phyloP scores from a whole-genome alignment of 164 flowering plant genomes.

The Annona squamosa region DNA sequence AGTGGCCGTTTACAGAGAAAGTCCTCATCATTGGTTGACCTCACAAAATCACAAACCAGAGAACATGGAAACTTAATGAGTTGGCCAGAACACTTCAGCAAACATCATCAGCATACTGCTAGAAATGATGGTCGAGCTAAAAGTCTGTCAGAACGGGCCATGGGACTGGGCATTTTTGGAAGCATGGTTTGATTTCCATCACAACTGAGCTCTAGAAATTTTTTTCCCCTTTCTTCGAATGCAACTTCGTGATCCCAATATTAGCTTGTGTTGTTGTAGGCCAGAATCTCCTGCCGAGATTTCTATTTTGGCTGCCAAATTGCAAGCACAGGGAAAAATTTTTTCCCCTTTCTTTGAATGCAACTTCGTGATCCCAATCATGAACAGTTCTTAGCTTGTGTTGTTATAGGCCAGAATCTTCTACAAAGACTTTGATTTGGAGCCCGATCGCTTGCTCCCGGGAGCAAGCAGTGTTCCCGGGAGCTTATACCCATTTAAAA shows the following conservation, averaged over 20 bases:
- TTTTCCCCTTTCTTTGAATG: not conserved
- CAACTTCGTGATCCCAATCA: not conserved
- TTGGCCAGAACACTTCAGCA: constrained; percentile 64
- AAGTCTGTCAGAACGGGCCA: constrained; percentile 52
- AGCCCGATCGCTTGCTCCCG: too few species aligned
- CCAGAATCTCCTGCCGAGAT: not conserved
- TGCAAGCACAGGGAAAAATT: not conserved
- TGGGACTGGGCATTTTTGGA: constrained; percentile 67
- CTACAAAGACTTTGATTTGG: not conserved
- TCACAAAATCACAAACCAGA: constrained; percentile 32
- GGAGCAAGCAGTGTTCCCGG: too few species aligned
- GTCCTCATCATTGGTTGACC: constrained; percentile 48
- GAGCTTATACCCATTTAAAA: too few species aligned
- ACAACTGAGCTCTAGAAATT: not conserved
- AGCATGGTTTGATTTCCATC: constrained; percentile 45
- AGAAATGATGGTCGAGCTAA: constrained; percentile 22
- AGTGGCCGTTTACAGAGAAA: constrained; percentile 28
- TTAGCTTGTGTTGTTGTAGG: not conserved
- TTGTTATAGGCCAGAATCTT: not conserved
- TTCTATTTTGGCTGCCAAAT: not conserved
- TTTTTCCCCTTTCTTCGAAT: not conserved
- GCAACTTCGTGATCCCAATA: not conserved
- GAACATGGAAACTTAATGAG: constrained; percentile 76
- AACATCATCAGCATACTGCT: constrained; percentile 23
- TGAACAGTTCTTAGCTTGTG: not conserved